Percentiles rank a stretch among this genome's conserved stretches.
Conservation (phyloP, 164 flowering plant species). For the Vitis amurensis region DNA sequence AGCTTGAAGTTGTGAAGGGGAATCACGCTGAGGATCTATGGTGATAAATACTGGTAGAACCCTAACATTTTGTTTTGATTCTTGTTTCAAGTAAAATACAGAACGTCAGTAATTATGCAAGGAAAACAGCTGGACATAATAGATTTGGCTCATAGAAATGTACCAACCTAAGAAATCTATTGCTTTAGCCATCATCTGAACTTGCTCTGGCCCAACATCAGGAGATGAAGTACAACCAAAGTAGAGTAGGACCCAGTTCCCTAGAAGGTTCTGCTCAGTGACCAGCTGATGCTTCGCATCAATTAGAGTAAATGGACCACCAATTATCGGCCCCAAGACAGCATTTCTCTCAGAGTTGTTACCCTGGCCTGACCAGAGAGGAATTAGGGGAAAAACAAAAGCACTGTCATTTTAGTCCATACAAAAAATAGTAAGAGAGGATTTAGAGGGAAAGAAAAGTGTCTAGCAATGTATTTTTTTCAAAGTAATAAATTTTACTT, state of each 20-base stretch:
- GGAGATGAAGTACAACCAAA: slow-evolving; percentile 97
- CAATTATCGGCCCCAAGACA: slow-evolving; percentile 59
- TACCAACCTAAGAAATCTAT: slow-evolving; percentile 59
- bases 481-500: too few relatives aligned
- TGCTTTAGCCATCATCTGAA: slow-evolving; percentile 69
- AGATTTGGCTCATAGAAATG: not conserved
- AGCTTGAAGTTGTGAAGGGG: slow-evolving; percentile 72
- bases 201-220: slow-evolving; percentile 79
- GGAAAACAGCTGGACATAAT: not conserved
- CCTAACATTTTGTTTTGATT: slow-evolving; percentile 54
- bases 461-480: slow-evolving; percentile 35
- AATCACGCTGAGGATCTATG: slow-evolving; percentile 84
- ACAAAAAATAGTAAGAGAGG: not conserved
- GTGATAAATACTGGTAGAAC: slow-evolving; percentile 73
- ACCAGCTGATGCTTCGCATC: slow-evolving; percentile 48
- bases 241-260: slow-evolving; percentile 85
- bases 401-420: not conserved
- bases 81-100: slow-evolving; percentile 36
- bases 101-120: slow-evolving; percentile 11
- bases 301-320: slow-evolving; percentile 78
- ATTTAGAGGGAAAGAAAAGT: not conserved
- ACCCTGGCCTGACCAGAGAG: slow-evolving; percentile 44
- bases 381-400: not conserved
- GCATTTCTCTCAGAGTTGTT: slow-evolving; percentile 15
- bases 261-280: slow-evolving; percentile 60